A percentile compares a stretch with the other conserved stretches of the same genome.
phyloP scores from a whole-genome alignment of 2,329 filamentous ascomycete genomes.

The Beauveria varroae region DNA sequence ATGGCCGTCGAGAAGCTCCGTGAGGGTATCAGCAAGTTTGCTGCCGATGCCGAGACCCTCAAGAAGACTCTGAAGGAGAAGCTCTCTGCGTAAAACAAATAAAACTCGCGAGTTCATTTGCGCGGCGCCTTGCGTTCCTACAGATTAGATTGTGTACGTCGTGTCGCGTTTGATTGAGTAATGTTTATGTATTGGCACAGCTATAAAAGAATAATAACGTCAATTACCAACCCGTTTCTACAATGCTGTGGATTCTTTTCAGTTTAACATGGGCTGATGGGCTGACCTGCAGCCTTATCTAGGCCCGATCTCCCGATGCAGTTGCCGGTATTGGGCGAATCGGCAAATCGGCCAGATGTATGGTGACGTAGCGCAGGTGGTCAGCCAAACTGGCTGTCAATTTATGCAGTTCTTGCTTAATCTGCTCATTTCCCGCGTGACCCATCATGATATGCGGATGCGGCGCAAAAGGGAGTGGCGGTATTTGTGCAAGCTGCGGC shows the following conservation, averaged over 20 bases:
- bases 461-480: neutral
- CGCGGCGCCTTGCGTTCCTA: neutral
- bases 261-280: neutral
- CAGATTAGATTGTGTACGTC: neutral
- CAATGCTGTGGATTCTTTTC: neutral
- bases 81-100: conserved; percentile 45
- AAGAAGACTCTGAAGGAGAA: conserved; percentile 89
- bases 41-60: conserved; percentile 87
- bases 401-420: neutral
- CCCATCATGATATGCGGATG: neutral
- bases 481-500: neutral
- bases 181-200: conserved; percentile 3
- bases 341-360: neutral
- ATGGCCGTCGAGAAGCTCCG: conserved; percentile 99
- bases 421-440: neutral
- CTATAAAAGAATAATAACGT: conserved; percentile 6
- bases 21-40: conserved; percentile 99
- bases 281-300: neutral
- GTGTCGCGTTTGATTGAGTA: neutral
- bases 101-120: conserved; percentile 1
- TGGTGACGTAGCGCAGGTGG: neutral
- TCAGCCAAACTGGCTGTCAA: neutral
- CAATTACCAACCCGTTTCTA: neutral
- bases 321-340: neutral
- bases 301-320: neutral